A percentile compares a stretch with the other conserved stretches of the same genome.
Evolutionary conservation across 2,329 filamentous ascomycete species (phyloP).

Genomic region (Pseudopithomyces chartarum): DNA sequence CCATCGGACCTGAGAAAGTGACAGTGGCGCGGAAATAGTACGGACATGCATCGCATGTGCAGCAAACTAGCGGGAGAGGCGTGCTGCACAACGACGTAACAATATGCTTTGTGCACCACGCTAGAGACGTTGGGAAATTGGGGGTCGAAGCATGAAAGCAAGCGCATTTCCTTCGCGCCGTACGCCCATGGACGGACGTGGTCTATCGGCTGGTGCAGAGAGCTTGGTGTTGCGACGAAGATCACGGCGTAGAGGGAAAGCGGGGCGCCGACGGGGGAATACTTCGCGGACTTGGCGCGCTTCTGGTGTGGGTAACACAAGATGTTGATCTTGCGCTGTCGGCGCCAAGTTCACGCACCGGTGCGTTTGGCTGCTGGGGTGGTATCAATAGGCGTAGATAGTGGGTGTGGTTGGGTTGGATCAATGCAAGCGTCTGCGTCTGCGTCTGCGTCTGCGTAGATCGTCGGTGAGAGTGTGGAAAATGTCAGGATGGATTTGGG

Average conservation of each 20-base stretch:
- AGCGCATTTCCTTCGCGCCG: background rate
- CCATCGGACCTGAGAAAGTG: background rate
- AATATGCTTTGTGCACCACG: background rate
- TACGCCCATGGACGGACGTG: background rate
- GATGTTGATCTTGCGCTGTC: background rate
- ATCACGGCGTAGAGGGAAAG: constrained; percentile 1
- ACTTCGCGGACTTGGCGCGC: background rate
- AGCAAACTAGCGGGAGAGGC: constrained; percentile 3
- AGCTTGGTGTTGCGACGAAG: background rate
- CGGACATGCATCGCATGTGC: background rate
- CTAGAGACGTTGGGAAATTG: background rate
- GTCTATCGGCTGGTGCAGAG: background rate
- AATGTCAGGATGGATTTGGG: background rate
- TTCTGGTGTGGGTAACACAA: background rate
- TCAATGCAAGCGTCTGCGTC: background rate
- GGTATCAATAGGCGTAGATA: background rate
- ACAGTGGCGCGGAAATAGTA: constrained; percentile 3
- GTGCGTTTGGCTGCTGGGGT: background rate
- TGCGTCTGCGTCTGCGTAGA: background rate
- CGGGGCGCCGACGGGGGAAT: background rate
- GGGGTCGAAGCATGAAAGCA: background rate
- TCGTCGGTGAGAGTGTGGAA: background rate
- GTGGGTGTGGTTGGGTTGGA: background rate
- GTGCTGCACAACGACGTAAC: constrained; percentile 7
- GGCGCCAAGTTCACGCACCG: background rate